Evolutionary conservation across 345 rosid species (phyloP).

Genomic region (Angophora floribunda): DNA sequence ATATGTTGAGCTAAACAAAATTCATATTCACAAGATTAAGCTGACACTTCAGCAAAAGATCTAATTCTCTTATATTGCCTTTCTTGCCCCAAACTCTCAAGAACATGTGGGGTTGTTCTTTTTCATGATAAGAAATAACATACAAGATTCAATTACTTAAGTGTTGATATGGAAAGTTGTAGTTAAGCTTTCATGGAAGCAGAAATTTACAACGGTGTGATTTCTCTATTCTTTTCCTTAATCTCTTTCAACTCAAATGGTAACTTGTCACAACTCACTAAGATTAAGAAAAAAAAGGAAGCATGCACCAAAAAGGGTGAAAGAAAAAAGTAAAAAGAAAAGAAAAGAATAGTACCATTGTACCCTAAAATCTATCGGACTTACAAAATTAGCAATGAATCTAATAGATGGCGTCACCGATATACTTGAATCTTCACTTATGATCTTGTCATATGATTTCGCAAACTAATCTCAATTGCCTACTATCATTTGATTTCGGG

Average conservation of each 20-base stretch:
- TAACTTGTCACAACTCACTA: background rate
- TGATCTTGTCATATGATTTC: background rate
- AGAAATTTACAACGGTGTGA: background rate
- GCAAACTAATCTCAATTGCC: background rate
- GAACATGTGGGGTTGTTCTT: background rate
- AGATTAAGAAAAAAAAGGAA: background rate
- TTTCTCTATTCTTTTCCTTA: background rate
- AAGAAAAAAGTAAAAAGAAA: background rate
- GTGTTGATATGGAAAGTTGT: background rate
- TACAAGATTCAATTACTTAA: background rate
- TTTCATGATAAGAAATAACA: background rate
- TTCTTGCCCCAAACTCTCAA: background rate
- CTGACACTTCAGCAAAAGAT: background rate
- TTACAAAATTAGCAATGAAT: background rate
- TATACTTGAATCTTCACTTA: background rate
- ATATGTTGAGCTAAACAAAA: background rate
- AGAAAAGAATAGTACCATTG: background rate
- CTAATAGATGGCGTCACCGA: fast-evolving
- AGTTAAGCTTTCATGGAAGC: background rate
- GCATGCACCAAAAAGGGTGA: background rate
- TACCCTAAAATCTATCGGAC: background rate
- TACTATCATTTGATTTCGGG: background rate
- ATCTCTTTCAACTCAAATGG: background rate
- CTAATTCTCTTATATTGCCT: background rate
- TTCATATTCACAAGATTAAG: background rate